Conservation (phyloP, 1,284 basidiomycete species). For the Marasmius sp. region DNA sequence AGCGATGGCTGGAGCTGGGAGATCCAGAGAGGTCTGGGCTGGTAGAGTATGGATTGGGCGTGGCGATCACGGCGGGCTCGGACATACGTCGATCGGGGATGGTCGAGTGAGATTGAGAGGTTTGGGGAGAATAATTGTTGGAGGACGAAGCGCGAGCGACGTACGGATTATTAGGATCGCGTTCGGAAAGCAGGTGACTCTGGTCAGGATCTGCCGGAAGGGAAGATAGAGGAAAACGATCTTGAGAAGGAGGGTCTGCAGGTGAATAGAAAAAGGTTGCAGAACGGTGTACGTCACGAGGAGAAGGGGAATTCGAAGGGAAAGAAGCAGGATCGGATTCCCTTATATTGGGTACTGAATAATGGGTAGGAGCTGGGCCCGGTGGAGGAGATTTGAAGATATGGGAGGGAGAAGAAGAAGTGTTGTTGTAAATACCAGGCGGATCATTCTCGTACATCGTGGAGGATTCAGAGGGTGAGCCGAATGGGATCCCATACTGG, state of each 20-base stretch:
- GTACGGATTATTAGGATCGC: slow-evolving; percentile 31
- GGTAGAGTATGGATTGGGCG: slow-evolving; percentile 22
- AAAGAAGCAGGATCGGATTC: slow-evolving; percentile 28
- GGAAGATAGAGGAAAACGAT: slow-evolving; percentile 32
- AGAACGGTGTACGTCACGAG: slow-evolving; percentile 35
- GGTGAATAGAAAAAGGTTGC: slow-evolving; percentile 40
- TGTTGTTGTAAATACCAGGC: slow-evolving; percentile 21
- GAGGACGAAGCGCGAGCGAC: slow-evolving; percentile 38
- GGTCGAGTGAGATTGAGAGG: slow-evolving; percentile 30
- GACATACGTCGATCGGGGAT: slow-evolving; percentile 64
- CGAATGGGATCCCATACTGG: slow-evolving; percentile 30
- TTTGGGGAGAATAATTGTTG: slow-evolving; percentile 19
- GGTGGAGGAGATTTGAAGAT: slow-evolving; percentile 15
- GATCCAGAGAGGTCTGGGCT: slow-evolving; percentile 23
- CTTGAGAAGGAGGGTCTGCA: slow-evolving; percentile 43
- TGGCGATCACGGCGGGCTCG: slow-evolving; percentile 50
- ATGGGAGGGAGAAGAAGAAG: slow-evolving; percentile 13
- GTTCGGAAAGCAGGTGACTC: slow-evolving; percentile 28
- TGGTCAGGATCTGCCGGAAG: slow-evolving; percentile 32
- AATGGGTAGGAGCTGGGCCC: slow-evolving; percentile 24
- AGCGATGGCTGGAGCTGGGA: slow-evolving; percentile 29
- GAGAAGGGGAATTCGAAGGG: slow-evolving; percentile 43
- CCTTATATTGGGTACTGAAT: slow-evolving; percentile 28
- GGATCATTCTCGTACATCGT: slow-evolving; percentile 25
- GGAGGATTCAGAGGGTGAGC: slow-evolving; percentile 26